Conservation (phyloP, 352 stramenopile genomes). For the Elongisporangium senticosum region DNA sequence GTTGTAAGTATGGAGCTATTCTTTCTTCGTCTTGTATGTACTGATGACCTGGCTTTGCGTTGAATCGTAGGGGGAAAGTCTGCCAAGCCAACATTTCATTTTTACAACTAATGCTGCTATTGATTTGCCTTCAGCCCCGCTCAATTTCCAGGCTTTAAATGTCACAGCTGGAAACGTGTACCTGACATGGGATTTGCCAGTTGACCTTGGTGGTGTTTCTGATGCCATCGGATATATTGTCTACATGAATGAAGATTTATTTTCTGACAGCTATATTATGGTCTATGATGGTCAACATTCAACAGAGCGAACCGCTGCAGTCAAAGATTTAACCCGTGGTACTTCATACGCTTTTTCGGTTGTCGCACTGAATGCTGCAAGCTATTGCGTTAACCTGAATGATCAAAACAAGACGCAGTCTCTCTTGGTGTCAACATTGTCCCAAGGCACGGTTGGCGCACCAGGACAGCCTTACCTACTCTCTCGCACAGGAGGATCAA, state of each 20-base stretch:
- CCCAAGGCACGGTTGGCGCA: constrained; percentile 19
- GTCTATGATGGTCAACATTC: constrained; percentile 56
- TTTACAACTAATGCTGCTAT: constrained; percentile 21
- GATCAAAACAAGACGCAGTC: constrained; percentile 17
- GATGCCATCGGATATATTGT: constrained; percentile 48
- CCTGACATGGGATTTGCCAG: constrained; percentile 40
- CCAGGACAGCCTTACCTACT: constrained; percentile 17
- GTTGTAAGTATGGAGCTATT: constrained; percentile 16
- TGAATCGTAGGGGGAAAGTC: constrained; percentile 26
- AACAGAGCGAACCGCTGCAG: constrained; percentile 8
- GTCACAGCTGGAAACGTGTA: constrained; percentile 51
- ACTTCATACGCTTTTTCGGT: constrained; percentile 38
- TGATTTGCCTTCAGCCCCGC: constrained; percentile 33
- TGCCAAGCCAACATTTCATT: constrained; percentile 8
- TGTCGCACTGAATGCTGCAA: constrained; percentile 38
- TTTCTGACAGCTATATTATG: constrained; percentile 20
- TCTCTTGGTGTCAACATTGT: constrained; percentile 26
- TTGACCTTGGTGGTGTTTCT: constrained; percentile 37
- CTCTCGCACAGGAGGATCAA: constrained; percentile 28
- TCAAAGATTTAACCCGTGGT: constrained; percentile 24
- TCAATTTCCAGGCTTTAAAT: constrained; percentile 21
- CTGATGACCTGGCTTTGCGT: neutral
- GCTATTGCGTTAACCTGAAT: constrained; percentile 32
- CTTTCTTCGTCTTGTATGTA: neutral
- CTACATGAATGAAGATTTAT: constrained; percentile 25